A percentile compares a stretch with the other conserved stretches of the same genome.
Conservation (phyloP, 768 basidiomycete genomes). For the Tricholoma hemisulphureum region DNA sequence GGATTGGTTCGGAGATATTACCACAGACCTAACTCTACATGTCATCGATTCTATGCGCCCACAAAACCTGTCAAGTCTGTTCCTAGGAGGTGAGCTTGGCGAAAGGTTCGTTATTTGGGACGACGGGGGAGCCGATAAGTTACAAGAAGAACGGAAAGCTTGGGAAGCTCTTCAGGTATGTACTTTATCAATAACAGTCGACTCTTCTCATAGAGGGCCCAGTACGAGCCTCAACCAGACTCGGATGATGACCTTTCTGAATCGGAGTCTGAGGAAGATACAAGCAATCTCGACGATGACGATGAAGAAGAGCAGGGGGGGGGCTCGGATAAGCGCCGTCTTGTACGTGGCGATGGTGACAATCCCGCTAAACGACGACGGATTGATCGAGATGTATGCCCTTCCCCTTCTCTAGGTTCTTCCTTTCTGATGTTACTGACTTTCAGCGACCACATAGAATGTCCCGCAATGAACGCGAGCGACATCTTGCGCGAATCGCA, state of each 20-base stretch:
- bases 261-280: constrained; percentile 46
- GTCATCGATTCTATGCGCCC: constrained; percentile 94
- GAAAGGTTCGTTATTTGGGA: constrained; percentile 90
- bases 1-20: constrained; percentile 76
- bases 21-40: constrained; percentile 67
- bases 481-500: constrained; percentile 62
- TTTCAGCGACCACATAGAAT: constrained; percentile 53
- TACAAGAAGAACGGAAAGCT: constrained; percentile 72
- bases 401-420: not conserved
- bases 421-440: constrained; percentile 3
- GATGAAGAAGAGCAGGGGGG: constrained; percentile 44
- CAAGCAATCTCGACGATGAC: constrained; percentile 39
- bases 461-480: constrained; percentile 66
- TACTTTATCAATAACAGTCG: not conserved
- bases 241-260: constrained; percentile 51
- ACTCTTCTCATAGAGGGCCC: constrained; percentile 5
- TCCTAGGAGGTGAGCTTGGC: constrained; percentile 63
- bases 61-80: constrained; percentile 83
- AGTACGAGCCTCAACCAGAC: constrained; percentile 80
- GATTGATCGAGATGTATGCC: constrained; percentile 44
- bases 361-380: constrained; percentile 57
- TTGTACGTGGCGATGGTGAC: constrained; percentile 36
- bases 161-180: constrained; percentile 73
- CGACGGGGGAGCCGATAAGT: constrained; percentile 73
- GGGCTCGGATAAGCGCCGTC: constrained; percentile 51